Conservation (phyloP, 345 rosid species). For the Pistacia integerrima region DNA sequence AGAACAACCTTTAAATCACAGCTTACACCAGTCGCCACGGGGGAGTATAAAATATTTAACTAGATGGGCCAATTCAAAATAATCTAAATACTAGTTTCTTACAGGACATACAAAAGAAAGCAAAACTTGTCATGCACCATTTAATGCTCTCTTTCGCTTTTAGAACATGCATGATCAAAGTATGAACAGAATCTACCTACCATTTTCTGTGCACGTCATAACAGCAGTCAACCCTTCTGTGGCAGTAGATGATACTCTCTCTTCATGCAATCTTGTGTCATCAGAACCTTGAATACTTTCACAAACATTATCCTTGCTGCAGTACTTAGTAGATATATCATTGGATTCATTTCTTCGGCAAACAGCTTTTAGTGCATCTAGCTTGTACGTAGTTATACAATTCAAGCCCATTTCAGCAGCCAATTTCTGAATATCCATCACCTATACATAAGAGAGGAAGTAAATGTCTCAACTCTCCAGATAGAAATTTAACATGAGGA, state of each 20-base stretch:
- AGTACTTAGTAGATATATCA: conserved; percentile 26
- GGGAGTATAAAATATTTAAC: neutral
- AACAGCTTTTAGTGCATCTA: conserved; percentile 93
- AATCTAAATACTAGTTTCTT: neutral
- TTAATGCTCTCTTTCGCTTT: neutral
- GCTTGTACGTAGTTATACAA: conserved; percentile 75
- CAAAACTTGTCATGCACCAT: conserved; percentile 5
- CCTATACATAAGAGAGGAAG: conserved; percentile 39
- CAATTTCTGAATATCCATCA: conserved; percentile 72
- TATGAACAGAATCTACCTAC: conserved; percentile 34
- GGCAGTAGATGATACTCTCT: conserved; percentile 31
- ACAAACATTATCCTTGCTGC: conserved; percentile 25
- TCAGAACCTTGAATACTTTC: conserved; percentile 36
- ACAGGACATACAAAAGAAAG: neutral
- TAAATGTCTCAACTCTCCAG: neutral
- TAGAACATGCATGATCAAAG: neutral
- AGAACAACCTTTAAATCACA: neutral
- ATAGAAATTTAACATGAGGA: neutral
- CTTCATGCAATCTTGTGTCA: conserved; percentile 26
- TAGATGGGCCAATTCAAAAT: neutral
- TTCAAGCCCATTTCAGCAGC: conserved; percentile 86
- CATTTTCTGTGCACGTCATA: conserved; percentile 31
- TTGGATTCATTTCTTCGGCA: conserved; percentile 42
- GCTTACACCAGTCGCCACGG: neutral
- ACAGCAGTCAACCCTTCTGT: conserved; percentile 33